phyloP scores from a whole-genome alignment of 2,329 filamentous ascomycete species.

The Paramyrothecium sp. region DNA sequence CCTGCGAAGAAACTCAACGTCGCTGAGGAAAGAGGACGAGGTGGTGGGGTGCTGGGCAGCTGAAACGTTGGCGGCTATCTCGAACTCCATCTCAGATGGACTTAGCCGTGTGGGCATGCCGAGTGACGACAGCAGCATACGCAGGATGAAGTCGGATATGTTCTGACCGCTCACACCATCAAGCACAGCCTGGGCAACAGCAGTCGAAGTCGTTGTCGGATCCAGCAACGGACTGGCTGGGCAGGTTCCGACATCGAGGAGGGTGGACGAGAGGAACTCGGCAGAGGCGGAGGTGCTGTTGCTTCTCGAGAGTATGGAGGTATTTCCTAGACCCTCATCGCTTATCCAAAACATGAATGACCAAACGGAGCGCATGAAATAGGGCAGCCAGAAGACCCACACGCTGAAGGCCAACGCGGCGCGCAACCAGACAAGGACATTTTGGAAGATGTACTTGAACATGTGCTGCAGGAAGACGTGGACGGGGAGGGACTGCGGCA shows the following conservation, averaged over 20 bases:
- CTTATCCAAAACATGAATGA: conserved; percentile 92
- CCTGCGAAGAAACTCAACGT: conserved; percentile 55
- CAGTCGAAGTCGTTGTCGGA: conserved; percentile 27
- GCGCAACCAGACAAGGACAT: conserved; percentile 75
- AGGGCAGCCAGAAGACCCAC: conserved; percentile 87
- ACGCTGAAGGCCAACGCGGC: conserved; percentile 77
- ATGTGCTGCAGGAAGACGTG: conserved; percentile 80
- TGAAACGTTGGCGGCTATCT: conserved; percentile 10
- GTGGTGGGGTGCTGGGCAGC: conserved; percentile 9
- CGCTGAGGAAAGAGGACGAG: conserved; percentile 46
- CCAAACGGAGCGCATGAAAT: conserved; percentile 89
- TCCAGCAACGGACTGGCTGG: conserved; percentile 33
- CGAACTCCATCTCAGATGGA: conserved; percentile 11
- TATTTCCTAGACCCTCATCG: conserved; percentile 63
- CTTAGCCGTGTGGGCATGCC: conserved; percentile 21
- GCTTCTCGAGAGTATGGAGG: conserved; percentile 21
- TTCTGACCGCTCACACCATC: conserved; percentile 25
- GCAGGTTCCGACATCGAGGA: conserved; percentile 25
- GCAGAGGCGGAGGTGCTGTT: conserved; percentile 19
- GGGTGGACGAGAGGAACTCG: conserved; percentile 27
- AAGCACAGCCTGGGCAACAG: conserved; percentile 26
- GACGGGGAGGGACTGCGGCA: conserved; percentile 81
- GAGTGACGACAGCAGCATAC: conserved; percentile 25
- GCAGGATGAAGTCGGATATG: conserved; percentile 29
- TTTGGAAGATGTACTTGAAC: conserved; percentile 67